Evolutionary conservation across 306 rosid species (phyloP).

Genomic region (Castanea crenata): DNA sequence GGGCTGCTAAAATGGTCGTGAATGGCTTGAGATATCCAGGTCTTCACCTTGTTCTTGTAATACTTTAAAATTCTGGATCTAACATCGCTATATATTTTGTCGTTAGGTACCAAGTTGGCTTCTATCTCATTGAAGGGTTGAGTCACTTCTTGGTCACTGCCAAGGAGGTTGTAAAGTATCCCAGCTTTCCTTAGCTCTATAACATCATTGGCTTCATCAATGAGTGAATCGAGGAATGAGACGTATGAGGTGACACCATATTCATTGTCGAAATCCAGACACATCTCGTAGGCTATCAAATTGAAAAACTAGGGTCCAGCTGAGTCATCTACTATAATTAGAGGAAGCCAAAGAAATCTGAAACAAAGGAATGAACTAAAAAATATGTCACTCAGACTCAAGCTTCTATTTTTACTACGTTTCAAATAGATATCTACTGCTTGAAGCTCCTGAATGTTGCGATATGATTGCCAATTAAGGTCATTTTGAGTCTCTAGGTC

Average conservation of each 20-base stretch:
- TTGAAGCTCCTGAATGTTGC: constrained; percentile 18
- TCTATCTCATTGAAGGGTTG: not conserved
- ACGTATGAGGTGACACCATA: constrained; percentile 25
- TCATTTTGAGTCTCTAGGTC: too few relatives aligned
- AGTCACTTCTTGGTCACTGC: constrained; percentile 43
- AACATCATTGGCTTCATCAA: constrained; percentile 33
- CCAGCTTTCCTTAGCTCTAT: constrained; percentile 11
- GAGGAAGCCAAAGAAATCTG: constrained; percentile 17
- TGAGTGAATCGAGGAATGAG: constrained; percentile 33
- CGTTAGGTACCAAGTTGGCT: constrained; percentile 17
- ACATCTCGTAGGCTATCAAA: constrained; percentile 39
- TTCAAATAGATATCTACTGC: constrained; percentile 4
- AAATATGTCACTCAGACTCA: not conserved
- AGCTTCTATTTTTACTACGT: not conserved
- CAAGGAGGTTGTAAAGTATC: constrained; percentile 23
- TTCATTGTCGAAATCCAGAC: constrained; percentile 30
- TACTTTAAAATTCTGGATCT: not conserved
- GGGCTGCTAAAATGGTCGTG: constrained; percentile 30
- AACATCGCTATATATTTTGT: not conserved
- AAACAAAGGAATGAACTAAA: not conserved
- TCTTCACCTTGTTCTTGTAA: not conserved
- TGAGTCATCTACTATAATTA: constrained; percentile 13
- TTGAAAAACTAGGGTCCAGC: constrained; percentile 10
- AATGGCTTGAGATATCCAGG: constrained; percentile 19
- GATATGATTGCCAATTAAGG: not conserved